Evolutionary conservation across 73 alveolate species (phyloP).

Genomic region (Uronychia setigera): DNA sequence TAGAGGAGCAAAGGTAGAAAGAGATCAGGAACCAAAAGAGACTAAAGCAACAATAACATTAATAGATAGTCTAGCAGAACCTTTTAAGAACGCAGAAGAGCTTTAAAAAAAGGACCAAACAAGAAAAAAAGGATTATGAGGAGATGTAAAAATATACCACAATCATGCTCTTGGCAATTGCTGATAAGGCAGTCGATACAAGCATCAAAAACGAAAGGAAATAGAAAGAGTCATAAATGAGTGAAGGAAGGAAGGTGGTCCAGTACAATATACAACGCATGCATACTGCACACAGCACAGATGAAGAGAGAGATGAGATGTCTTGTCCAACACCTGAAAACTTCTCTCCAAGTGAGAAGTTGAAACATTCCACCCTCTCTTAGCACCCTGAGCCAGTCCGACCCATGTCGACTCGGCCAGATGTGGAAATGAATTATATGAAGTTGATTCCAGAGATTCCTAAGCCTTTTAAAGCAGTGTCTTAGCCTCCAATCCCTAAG

Average conservation of each 20-base stretch:
- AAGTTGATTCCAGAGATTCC: background rate
- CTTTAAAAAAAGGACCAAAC: background rate
- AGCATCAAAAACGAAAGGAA: too few species aligned
- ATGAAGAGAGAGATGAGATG: background rate
- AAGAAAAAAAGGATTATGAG: background rate
- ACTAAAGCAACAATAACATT: background rate
- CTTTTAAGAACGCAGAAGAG: background rate
- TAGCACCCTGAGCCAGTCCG: background rate
- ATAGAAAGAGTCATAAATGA: background rate
- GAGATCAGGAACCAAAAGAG: background rate
- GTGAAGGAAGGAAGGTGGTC: background rate
- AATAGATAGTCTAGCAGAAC: background rate
- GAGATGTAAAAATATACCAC: background rate
- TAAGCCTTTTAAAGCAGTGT: background rate
- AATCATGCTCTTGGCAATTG: background rate
- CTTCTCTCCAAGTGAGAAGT: too few species aligned
- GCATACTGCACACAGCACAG: background rate
- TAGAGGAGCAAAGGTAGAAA: background rate
- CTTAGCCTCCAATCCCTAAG: background rate
- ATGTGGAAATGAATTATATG: background rate
- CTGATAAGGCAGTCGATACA: background rate
- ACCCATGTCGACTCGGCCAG: background rate
- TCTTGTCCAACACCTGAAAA: too few species aligned
- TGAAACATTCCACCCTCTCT: too few species aligned
- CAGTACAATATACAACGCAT: background rate